Evolutionary conservation across 768 basidiomycete species (phyloP).

Genomic region (Agrocybe chaxingu): DNA sequence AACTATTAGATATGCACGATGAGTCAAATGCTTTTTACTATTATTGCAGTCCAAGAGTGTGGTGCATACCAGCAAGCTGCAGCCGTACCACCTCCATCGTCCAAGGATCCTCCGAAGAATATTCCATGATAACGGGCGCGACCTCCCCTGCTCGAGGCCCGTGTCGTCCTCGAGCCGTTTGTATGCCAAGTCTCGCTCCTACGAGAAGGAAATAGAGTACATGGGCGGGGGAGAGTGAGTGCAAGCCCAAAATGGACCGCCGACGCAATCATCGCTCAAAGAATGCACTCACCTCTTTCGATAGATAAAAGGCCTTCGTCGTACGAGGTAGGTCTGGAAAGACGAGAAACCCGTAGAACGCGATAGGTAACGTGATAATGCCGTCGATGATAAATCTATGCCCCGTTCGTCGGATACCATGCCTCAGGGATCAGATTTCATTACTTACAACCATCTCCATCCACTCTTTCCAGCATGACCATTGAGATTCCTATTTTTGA

Average conservation of each 20-base stretch:
- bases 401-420: slow-evolving; percentile 15
- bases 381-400: slow-evolving; percentile 62
- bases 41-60: background rate
- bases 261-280: background rate
- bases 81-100: slow-evolving; percentile 68
- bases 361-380: slow-evolving; percentile 69
- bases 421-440: no score
- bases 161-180: slow-evolving; percentile 39
- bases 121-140: slow-evolving; percentile 43
- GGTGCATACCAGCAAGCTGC: slow-evolving; percentile 52
- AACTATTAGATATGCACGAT: slow-evolving; percentile 36
- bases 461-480: slow-evolving; percentile 53
- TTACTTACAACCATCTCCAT: slow-evolving; percentile 63
- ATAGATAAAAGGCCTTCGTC: slow-evolving; percentile 63
- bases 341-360: slow-evolving; percentile 65
- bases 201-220: background rate
- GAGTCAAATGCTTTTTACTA: background rate
- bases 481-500: slow-evolving; percentile 42
- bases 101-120: slow-evolving; percentile 46
- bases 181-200: slow-evolving; percentile 56
- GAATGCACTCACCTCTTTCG: slow-evolving; percentile 38
- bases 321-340: slow-evolving; percentile 72
- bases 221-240: background rate
- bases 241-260: no score
- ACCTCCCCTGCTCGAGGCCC: slow-evolving; percentile 32